phyloP scores from a whole-genome alignment of 495 filamentous ascomycete species.

The Xanthoparmelia taractica region DNA sequence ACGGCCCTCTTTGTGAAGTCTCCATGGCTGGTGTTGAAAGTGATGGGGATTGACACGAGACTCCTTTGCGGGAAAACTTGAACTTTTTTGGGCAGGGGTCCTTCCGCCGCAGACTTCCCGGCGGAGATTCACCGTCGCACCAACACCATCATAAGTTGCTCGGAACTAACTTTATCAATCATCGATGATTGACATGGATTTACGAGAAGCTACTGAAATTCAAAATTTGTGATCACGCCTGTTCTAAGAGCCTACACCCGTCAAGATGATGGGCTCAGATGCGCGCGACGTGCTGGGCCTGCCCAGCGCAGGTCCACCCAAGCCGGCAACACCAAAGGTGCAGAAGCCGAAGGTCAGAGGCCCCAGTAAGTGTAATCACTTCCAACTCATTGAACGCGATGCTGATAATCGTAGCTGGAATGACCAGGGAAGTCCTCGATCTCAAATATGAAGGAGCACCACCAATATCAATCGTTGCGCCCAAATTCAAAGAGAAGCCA shows the following conservation, averaged over 20 bases:
- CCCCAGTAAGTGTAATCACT: conserved; percentile 51
- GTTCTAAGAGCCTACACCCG: not conserved
- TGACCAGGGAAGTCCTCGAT: conserved; percentile 58
- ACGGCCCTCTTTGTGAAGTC: conserved; percentile 6
- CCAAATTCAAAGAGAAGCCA: conserved; percentile 56
- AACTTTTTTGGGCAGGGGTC: conserved; percentile 11
- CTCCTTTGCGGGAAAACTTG: conserved; percentile 12
- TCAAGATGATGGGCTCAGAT: conserved; percentile 67
- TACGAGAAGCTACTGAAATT: not conserved
- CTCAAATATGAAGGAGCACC: conserved; percentile 60
- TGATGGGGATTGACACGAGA: conserved; percentile 9
- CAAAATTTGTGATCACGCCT: not conserved
- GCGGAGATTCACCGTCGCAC: not conserved
- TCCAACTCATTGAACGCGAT: conserved; percentile 34
- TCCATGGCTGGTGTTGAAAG: conserved; percentile 12
- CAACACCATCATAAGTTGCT: not conserved
- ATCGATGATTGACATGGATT: not conserved
- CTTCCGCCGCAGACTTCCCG: conserved; percentile 2
- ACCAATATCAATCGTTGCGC: conserved; percentile 57
- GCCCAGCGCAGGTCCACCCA: conserved; percentile 54
- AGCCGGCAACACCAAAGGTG: conserved; percentile 66
- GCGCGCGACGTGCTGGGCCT: conserved; percentile 78
- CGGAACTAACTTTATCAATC: not conserved
- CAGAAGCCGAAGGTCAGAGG: conserved; percentile 63
- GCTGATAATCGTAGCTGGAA: conserved; percentile 59